Evolutionary conservation across 345 rosid genomes (phyloP).

Genomic region (Rhodomyrtus tomentosa): DNA sequence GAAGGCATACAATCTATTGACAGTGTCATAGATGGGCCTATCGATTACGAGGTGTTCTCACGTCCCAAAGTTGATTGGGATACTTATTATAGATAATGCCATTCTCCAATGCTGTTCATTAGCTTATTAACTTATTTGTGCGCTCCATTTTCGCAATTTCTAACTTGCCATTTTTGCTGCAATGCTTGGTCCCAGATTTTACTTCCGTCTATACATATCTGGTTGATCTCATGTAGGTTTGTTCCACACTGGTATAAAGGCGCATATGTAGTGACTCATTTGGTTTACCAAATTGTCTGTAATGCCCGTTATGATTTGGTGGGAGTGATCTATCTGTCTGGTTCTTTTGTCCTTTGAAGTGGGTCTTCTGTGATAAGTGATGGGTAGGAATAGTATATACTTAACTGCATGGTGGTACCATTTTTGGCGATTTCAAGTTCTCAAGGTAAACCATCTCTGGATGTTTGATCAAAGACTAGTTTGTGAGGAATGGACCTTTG

Average conservation of each 20-base stretch:
- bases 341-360: background rate
- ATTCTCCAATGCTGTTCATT: slow-evolving; percentile 1
- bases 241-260: background rate
- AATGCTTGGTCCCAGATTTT: background rate
- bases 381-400: background rate
- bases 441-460: background rate
- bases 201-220: background rate
- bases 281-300: background rate
- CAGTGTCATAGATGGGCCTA: slow-evolving; percentile 65
- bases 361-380: background rate
- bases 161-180: background rate
- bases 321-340: background rate
- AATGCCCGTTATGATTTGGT: background rate
- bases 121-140: background rate
- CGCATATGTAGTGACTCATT: background rate
- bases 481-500: background rate
- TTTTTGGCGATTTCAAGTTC: background rate
- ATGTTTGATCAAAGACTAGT: background rate
- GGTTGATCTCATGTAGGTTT: background rate
- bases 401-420: background rate
- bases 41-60: slow-evolving; percentile 83
- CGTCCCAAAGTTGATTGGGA: slow-evolving; percentile 96
- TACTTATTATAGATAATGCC: slow-evolving; percentile 27
- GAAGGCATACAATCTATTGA: slow-evolving; percentile 68
- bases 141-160: background rate